A percentile compares a stretch with the other conserved stretches of the same genome.
These are phyloP conservation scores for Gryganskiella cystojenkinii DNA, from an alignment of 192 early-diverging fungal genomes.

Conservation along the genomic window DNA sequence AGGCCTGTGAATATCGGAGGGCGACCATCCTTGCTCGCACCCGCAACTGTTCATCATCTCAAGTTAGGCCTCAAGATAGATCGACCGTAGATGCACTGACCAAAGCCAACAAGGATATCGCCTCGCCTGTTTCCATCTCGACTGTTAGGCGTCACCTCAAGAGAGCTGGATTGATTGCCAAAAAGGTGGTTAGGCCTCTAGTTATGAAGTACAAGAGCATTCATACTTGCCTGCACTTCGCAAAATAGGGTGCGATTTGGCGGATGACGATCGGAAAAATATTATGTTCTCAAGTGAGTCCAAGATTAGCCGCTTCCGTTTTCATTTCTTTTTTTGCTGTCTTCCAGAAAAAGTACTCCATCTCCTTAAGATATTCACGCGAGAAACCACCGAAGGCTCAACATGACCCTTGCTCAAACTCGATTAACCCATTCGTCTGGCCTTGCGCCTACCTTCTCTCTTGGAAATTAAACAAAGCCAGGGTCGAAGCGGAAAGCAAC, in stretches of 20 bases:
- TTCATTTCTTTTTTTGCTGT: too few relatives aligned
- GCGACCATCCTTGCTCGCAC: neutral
- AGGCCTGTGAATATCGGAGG: neutral
- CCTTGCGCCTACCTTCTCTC: too few relatives aligned
- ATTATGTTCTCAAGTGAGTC: constrained; percentile 19
- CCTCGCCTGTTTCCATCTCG: neutral
- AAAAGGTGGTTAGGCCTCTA: constrained; percentile 8
- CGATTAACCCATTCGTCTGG: too few relatives aligned
- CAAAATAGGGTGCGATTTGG: constrained; percentile 29
- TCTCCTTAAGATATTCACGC: too few relatives aligned
- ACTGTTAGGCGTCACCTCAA: constrained; percentile 10
- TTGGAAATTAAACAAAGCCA: too few relatives aligned
- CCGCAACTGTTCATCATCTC: constrained; percentile 8
- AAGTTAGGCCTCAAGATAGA: constrained; percentile 4
- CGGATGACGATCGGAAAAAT: constrained; percentile 10
- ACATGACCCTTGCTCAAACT: too few relatives aligned
- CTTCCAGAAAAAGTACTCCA: too few relatives aligned
- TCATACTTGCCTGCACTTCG: constrained; percentile 1
- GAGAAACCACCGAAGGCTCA: too few relatives aligned
- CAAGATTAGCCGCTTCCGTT: constrained; percentile 31
- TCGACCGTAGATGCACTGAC: neutral
- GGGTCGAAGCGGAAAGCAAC: too few relatives aligned
- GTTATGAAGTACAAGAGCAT: constrained; percentile 2
- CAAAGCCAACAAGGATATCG: neutral
- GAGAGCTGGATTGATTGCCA: constrained; percentile 25